Evolutionary conservation across 2,329 filamentous ascomycete species (phyloP).

Genomic region (Penicillium occitanis): DNA sequence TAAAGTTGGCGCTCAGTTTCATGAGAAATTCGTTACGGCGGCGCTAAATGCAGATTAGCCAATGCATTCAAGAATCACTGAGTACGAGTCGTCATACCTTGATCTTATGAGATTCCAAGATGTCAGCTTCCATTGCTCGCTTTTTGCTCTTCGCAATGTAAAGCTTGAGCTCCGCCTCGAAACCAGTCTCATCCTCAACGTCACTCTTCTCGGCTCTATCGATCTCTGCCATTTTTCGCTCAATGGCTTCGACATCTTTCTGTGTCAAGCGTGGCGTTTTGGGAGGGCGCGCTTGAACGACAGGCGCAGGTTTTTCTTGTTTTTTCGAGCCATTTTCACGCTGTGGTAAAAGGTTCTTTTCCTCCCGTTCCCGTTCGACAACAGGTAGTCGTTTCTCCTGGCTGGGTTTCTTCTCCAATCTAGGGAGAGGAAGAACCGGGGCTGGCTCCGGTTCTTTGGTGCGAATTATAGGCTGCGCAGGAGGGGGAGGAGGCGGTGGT

Average conservation of each 20-base stretch:
- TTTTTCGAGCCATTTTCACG: constrained; percentile 29
- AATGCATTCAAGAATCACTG: not conserved
- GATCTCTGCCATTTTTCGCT: constrained; percentile 62
- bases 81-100: constrained; percentile 54
- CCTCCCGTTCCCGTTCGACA: constrained; percentile 24
- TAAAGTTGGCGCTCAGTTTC: constrained; percentile 60
- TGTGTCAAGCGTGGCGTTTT: constrained; percentile 58
- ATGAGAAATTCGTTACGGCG: constrained; percentile 58
- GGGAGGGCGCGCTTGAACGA: constrained; percentile 35
- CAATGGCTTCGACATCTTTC: constrained; percentile 68
- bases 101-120: constrained; percentile 62
- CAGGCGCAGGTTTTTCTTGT: constrained; percentile 22
- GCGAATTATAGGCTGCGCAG: constrained; percentile 12
- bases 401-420: constrained; percentile 31
- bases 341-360: constrained; percentile 22
- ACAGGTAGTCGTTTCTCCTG: constrained; percentile 31
- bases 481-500: constrained; percentile 26
- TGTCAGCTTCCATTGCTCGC: constrained; percentile 66
- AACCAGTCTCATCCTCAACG: constrained; percentile 52
- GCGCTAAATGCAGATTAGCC: constrained; percentile 50
- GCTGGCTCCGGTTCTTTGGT: constrained; percentile 30
- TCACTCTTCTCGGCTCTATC: constrained; percentile 60
- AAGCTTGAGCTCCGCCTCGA: constrained; percentile 53
- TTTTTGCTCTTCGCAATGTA: constrained; percentile 60
- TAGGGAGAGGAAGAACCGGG: constrained; percentile 30